Evolutionary conservation across 2,329 filamentous ascomycete genomes (phyloP).

Genomic region (Aspergillus caelatus): DNA sequence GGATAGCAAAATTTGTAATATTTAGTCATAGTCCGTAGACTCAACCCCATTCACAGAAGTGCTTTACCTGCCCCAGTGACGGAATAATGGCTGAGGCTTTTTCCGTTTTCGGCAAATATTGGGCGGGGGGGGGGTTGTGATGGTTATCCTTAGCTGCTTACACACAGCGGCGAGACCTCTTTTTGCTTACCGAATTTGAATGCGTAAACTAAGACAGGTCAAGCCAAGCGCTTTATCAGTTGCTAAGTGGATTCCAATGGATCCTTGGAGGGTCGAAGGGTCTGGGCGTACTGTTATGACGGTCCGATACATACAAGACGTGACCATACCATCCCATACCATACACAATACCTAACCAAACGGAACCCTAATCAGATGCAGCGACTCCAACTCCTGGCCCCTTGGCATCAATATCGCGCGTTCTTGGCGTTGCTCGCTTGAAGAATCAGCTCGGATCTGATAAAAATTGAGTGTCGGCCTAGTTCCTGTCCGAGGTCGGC

Average conservation of each 20-base stretch:
- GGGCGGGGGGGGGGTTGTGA: background rate
- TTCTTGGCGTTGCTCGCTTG: background rate
- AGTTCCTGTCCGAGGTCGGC: background rate
- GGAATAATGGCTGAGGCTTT: background rate
- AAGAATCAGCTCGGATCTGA: background rate
- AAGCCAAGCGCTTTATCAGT: background rate
- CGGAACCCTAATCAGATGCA: background rate
- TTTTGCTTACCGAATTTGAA: background rate
- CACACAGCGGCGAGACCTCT: background rate
- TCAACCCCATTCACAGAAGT: background rate
- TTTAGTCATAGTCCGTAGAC: no score
- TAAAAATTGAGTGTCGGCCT: background rate
- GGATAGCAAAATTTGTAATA: background rate
- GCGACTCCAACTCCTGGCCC: background rate
- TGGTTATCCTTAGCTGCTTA: background rate
- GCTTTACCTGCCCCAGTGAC: background rate
- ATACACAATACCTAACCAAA: background rate
- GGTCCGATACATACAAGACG: background rate
- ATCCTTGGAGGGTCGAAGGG: background rate
- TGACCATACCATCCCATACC: background rate
- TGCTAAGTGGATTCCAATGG: background rate
- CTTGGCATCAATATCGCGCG: background rate
- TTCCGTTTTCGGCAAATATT: background rate
- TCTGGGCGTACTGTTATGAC: background rate
- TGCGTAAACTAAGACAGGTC: background rate